Base-by-base conservation (phyloP, 2,329 filamentous ascomycete species). In the Penicillium verrucosum region DNA sequence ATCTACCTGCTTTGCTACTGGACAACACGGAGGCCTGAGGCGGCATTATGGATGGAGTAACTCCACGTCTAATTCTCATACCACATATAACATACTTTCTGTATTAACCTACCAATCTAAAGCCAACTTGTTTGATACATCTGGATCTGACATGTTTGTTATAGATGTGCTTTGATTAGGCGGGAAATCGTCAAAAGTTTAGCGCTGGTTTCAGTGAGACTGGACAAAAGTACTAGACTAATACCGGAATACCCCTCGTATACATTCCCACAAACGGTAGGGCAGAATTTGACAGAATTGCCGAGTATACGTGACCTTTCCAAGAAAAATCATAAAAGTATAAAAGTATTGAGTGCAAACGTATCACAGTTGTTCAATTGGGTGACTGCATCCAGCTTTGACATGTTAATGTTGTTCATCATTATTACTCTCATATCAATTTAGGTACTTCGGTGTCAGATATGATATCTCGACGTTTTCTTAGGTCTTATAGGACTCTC, bases 1-100 rank as follows among this genome's bases (percentile, higher is more conserved):
- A 59, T 59, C 61, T 58, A 32, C 11, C 34, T 42, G 46, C 4
- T 9, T 42, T 23, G n/a, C 11, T 42, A 63, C 44, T 65, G 60
- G 63, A 32, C 23, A 9, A 16, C 14, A n/a, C 40, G 11, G 43
- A 30, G 29, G 44, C 38, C 32, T 30, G 25, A 30, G 16, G 45
- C 51, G 50, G 53, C 40, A 38, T 37, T 62, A 55, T 11, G 14
- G n/a, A 55, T 11, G 14, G n/a, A 30, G n/a, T 36, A 16, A 16
- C 18, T 12, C 27, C 7, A 43, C 21, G 48, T 40, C 43, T 48
- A 52, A 46, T 43, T 21, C 49, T 16, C 4, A 25, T 14, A 32
- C 30, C 12, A 32, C 11, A 32, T 32, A 32, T 11, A 32, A 32
- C 11, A 32, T 14, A 48, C 44, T 49, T 43, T 37, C 25, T 51